phyloP scores from a whole-genome alignment of 306 rosid genomes.

The Quercus ilex region DNA sequence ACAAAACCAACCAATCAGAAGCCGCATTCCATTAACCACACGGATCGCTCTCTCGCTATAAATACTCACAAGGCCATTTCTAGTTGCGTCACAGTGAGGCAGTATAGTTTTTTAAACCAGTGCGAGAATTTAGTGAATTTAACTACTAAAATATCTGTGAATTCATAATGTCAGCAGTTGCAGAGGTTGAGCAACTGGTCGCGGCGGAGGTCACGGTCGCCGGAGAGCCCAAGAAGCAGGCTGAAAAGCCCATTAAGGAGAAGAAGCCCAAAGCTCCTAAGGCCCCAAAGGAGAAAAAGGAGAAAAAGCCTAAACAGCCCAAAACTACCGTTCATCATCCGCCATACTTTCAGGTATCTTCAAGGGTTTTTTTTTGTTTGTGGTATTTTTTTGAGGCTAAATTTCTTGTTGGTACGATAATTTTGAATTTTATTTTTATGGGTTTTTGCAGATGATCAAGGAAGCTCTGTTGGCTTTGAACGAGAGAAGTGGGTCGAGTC shows the following conservation, averaged over 20 bases:
- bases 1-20: slow-evolving; percentile 26
- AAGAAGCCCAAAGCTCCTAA: slow-evolving; percentile 44
- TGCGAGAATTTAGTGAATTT: too few relatives aligned
- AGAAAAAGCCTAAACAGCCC: slow-evolving; percentile 50
- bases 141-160: neutral
- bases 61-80: neutral
- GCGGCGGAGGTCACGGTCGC: slow-evolving; percentile 27
- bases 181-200: slow-evolving; percentile 26
- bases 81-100: neutral
- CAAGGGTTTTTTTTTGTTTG: neutral
- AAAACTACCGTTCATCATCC: slow-evolving; percentile 66
- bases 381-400: neutral
- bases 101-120: too few relatives aligned
- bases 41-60: slow-evolving; percentile 33
- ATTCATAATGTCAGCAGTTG: slow-evolving; percentile 44
- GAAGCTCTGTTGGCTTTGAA: slow-evolving; percentile 70
- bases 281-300: slow-evolving; percentile 47
- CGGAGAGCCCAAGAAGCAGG: slow-evolving; percentile 30
- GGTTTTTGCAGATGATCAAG: slow-evolving; percentile 63
- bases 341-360: slow-evolving; percentile 72
- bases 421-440: neutral
- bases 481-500: slow-evolving; percentile 82
- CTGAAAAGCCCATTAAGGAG: slow-evolving; percentile 40
- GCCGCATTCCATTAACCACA: neutral
- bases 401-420: neutral